Evolutionary conservation across 768 basidiomycete species (phyloP).

Genomic region (Lentinula raphanica): DNA sequence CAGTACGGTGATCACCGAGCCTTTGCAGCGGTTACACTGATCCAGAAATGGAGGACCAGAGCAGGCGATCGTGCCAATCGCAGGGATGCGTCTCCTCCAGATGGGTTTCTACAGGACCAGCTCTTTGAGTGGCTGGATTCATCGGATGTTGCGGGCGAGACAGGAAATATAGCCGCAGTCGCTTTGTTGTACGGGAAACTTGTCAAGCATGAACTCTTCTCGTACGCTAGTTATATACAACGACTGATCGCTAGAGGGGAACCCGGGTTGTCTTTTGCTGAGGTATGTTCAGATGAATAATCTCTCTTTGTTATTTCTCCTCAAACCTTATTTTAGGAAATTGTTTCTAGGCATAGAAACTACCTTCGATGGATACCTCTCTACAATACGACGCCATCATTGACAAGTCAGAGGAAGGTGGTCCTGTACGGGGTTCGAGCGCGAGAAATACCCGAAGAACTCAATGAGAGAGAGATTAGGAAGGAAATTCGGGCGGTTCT

Average conservation of each 20-base stretch:
- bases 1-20: conserved; percentile 83
- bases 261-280: conserved; percentile 44
- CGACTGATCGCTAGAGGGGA: conserved; percentile 80
- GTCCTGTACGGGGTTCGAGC: conserved; percentile 64
- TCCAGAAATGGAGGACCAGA: conserved; percentile 57
- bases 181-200: conserved; percentile 69
- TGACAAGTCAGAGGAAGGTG: conserved; percentile 64
- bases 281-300: conserved; percentile 44
- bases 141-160: conserved; percentile 54
- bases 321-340: conserved; percentile 25
- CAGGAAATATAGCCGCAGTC: conserved; percentile 51
- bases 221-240: conserved; percentile 71
- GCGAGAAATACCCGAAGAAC: conserved; percentile 67
- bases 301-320: neutral
- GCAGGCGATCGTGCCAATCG: conserved; percentile 59
- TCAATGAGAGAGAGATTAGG: conserved; percentile 65
- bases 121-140: conserved; percentile 80
- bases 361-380: conserved; percentile 73
- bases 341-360: conserved; percentile 58
- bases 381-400: conserved; percentile 49
- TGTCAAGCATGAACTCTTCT: conserved; percentile 64
- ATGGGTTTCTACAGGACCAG: conserved; percentile 65
- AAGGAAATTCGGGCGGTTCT: conserved; percentile 60
- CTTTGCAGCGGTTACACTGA: conserved; percentile 67
- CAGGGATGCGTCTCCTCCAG: conserved; percentile 54